phyloP scores from a whole-genome alignment of 2,329 filamentous ascomycete genomes.

The Colletotrichum sp. region DNA sequence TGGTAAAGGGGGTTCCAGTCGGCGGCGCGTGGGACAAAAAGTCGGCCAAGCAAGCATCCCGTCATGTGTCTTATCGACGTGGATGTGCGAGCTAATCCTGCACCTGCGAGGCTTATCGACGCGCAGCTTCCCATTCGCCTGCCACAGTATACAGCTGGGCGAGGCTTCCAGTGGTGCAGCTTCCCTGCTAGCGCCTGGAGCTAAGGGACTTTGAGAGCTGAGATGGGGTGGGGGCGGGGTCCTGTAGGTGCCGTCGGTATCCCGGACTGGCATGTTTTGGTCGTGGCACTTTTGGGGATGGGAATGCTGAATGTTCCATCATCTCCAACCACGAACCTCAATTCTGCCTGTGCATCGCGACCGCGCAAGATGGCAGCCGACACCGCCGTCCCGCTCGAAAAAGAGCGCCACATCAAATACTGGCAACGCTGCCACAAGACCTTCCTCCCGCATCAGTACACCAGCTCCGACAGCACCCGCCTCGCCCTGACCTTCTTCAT shows the following conservation, averaged over 20 bases:
- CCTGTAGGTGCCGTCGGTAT: background rate
- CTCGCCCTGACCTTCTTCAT: conserved; percentile 91
- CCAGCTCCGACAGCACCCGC: conserved; percentile 86
- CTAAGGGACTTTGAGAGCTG: background rate
- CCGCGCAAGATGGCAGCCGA: conserved; percentile 22
- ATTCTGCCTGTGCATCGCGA: background rate
- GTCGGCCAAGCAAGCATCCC: background rate
- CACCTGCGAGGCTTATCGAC: conserved; percentile 6
- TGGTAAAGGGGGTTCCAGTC: background rate
- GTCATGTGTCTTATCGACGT: conserved; percentile 12
- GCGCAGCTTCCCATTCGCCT: conserved; percentile 11
- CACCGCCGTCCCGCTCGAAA: conserved; percentile 51
- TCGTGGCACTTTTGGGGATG: background rate
- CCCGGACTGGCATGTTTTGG: background rate
- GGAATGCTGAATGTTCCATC: background rate
- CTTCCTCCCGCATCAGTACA: conserved; percentile 82
- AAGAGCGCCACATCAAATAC: conserved; percentile 81
- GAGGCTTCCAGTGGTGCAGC: background rate
- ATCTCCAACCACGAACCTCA: background rate
- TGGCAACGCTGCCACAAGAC: conserved; percentile 89
- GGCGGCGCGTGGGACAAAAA: background rate
- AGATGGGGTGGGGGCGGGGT: background rate
- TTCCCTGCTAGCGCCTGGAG: conserved; percentile 5
- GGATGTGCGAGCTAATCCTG: background rate
- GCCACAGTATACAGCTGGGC: background rate